These are phyloP conservation scores for Fremontodendron californicum DNA, from an alignment of 345 rosid species.

Conservation along the genomic window DNA sequence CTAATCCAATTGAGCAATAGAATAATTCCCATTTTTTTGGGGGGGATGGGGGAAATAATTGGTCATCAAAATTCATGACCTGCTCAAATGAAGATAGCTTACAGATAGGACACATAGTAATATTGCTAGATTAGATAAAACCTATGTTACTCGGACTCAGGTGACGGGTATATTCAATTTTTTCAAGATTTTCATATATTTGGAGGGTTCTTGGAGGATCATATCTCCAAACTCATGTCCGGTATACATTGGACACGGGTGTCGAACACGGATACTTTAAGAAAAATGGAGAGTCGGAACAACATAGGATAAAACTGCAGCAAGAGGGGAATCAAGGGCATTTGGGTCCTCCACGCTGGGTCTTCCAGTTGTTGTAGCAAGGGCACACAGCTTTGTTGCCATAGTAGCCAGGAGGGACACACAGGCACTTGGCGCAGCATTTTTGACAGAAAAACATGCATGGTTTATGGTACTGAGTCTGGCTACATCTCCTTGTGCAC, in stretches of 20 bases:
- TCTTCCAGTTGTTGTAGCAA: constrained; percentile 75
- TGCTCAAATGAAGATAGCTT: neutral
- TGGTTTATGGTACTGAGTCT: constrained; percentile 60
- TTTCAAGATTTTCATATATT: too few species aligned
- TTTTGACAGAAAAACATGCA: constrained; percentile 82
- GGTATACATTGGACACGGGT: too few species aligned
- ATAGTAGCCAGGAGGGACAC: constrained; percentile 76
- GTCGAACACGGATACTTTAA: too few species aligned
- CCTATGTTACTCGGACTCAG: too few species aligned
- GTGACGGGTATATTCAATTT: too few species aligned
- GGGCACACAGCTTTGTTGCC: constrained; percentile 68
- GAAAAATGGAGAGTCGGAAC: too few species aligned
- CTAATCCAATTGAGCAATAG: neutral
- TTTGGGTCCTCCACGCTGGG: constrained; percentile 65
- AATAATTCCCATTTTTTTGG: neutral
- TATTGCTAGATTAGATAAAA: neutral
- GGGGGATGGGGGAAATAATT: neutral
- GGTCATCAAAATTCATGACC: neutral
- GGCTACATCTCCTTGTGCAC: constrained; percentile 60
- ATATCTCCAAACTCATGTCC: too few species aligned
- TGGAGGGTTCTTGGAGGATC: too few species aligned
- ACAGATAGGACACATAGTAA: neutral
- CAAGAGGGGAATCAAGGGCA: constrained; percentile 43
- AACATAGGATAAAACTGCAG: too few species aligned
- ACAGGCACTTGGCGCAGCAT: constrained; percentile 69